phyloP scores from a whole-genome alignment of 1,284 basidiomycete species.

The Leccinum discolor region DNA sequence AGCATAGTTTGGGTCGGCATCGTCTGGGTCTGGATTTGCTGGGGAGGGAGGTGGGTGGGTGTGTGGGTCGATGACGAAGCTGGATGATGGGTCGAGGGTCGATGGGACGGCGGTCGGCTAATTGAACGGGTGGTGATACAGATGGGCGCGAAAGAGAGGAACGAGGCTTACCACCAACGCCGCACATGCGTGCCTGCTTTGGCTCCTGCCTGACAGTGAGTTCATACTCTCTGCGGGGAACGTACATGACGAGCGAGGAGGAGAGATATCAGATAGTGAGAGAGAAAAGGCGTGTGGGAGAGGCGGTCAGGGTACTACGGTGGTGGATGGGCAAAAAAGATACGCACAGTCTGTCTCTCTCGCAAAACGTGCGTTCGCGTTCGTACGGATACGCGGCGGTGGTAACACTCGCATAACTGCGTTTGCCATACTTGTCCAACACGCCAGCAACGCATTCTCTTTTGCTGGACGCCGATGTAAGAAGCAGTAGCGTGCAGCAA shows the following conservation, averaged over 20 bases:
- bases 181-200: conserved; percentile 91
- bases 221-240: conserved; percentile 69
- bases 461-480: too few relatives aligned
- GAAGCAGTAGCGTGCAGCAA: too few relatives aligned
- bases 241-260: conserved; percentile 5
- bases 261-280: conserved; percentile 18
- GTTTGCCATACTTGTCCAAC: too few relatives aligned
- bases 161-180: conserved; percentile 82
- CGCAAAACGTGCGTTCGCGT: too few relatives aligned
- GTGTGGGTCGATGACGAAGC: conserved; percentile 75
- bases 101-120: conserved; percentile 91
- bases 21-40: conserved; percentile 31
- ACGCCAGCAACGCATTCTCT: too few relatives aligned
- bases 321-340: too few relatives aligned
- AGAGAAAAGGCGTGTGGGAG: conserved; percentile 10
- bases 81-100: conserved; percentile 98
- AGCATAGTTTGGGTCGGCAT: conserved; percentile 35
- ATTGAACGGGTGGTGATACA: conserved; percentile 6
- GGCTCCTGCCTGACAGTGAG: conserved; percentile 87
- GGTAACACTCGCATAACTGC: too few relatives aligned
- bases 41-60: conserved; percentile 35
- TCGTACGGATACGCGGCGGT: too few relatives aligned
- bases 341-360: too few relatives aligned
- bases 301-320: background rate
- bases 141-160: conserved; percentile 12